Base-by-base conservation (phyloP, 768 basidiomycete species). In the Sarcodon aspratus region DNA sequence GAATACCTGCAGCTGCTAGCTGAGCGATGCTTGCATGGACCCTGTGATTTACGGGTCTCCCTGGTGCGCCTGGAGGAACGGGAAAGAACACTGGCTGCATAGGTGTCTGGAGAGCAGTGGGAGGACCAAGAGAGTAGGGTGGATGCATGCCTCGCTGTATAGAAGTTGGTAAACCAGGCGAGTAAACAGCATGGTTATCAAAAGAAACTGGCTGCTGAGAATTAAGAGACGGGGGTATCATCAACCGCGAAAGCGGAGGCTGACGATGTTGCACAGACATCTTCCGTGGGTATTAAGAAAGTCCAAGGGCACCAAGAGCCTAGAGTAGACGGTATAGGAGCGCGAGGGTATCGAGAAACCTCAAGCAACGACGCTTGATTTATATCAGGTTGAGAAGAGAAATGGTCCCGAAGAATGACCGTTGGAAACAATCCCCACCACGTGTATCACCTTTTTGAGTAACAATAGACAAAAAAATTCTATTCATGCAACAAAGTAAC, bases 41-140 rank as follows among this genome's bases (percentile, higher is more conserved):
- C 52, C 79, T 75, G 50, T 83, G 80, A 50, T 57, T 59, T 2
- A 61, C 58, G 0, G 80, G 79, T 36, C 77, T 75, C 43, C 62
- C 68, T 1, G 71, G 69, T 27, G 64, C 67, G 21, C 75, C 74
- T 6, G 71, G 73, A 34, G 68, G 72, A 1, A 65, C 68, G 33
- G 69, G 66, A 52, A 84, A 85, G 64, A 80, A 83, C 15, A 55
- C 51, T 18, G 76, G 61, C 59, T 87, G 85, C 70, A 87, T 79
- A 42, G 85, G 85, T 4, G 83, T 85, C 46, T 85, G 65, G 44
- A 75, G 54, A 49, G 66, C 46, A 33, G 60, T 36, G 51, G 71
- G 49, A 56, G 63, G 44, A 7, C 51, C 45, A 52, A 69, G 63
- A 33, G 75, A 75, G 52, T 74, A 76, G 0, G 72, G 61, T 0